phyloP scores from a whole-genome alignment of 495 filamentous ascomycete genomes.

The Massariosphaeria phaeospora region DNA sequence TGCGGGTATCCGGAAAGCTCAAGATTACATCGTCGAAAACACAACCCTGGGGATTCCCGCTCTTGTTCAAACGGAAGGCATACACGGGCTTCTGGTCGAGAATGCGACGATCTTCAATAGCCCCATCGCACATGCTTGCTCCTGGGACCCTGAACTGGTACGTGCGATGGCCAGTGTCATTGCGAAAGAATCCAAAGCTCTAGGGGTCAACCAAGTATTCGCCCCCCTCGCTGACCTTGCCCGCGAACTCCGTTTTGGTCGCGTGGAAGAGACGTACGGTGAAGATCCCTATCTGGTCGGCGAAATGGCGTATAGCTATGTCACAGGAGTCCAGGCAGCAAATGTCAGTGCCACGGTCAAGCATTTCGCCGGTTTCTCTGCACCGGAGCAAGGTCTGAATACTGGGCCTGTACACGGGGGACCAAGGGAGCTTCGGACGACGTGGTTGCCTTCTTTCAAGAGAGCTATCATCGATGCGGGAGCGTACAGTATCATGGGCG shows the following conservation, averaged over 20 bases:
- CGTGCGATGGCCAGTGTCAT: conserved; percentile 59
- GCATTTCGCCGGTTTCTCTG: conserved; percentile 61
- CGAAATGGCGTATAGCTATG: conserved; percentile 57
- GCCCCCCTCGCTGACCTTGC: conserved; percentile 63
- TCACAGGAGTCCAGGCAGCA: conserved; percentile 57
- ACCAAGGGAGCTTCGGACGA: conserved; percentile 61
- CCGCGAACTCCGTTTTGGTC: conserved; percentile 61
- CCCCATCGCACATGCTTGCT: conserved; percentile 63
- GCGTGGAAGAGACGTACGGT: conserved; percentile 64
- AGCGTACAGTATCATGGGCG: conserved; percentile 61
- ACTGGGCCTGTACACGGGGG: conserved; percentile 65
- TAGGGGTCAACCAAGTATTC: conserved; percentile 66
- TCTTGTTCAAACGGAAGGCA: conserved; percentile 63
- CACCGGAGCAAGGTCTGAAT: conserved; percentile 65
- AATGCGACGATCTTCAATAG: conserved; percentile 75
- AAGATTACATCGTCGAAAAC: conserved; percentile 60
- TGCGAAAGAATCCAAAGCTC: conserved; percentile 54
- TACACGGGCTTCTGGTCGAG: conserved; percentile 63
- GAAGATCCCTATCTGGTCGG: conserved; percentile 61
- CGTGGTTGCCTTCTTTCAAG: conserved; percentile 62
- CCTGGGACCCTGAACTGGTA: conserved; percentile 54
- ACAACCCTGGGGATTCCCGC: conserved; percentile 53
- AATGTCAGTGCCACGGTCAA: conserved; percentile 65
- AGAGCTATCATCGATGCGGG: conserved; percentile 63
- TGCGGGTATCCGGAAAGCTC: conserved; percentile 54